Base-by-base conservation (phyloP, 2,329 filamentous ascomycete species). In the Paecilomyces formosus region DNA sequence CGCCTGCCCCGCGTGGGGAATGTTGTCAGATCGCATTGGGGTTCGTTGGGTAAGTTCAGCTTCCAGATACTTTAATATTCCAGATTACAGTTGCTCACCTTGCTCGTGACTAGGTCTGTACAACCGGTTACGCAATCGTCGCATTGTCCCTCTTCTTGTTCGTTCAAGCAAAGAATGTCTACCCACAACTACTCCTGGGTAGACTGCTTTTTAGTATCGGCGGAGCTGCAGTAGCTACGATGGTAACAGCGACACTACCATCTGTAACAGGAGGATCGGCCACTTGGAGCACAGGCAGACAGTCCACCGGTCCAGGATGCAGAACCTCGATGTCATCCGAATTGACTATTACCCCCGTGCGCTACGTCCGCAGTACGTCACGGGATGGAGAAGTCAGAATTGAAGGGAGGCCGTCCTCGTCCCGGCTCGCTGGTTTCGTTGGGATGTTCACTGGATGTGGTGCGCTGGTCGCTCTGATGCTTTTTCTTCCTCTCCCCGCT, bases 191-290 rank as follows among this genome's bases (percentile, higher is more conserved):
- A 64, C 78, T 97, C 57, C 78, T 97, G 50, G 92, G 89, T 57
- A 83, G 94, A 64, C 79, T 97, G 55, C 79, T 95, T 57, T 99
- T 99, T 75, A 94, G 92, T 64, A 66, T 97, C 18, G 94, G 94
- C 24, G 94, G 90, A 21, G 92, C 92, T n/a, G 94, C 93, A 22
- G 86, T 89, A 81, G 92, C 92, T 13, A 97, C 94, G 1, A 99
- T 99, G 94, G 94, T 99, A 21, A 97, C 94, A 8, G 94, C 94
- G 3, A 91, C 96, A 53, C 80, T 99, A 24, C 94, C 94, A 1
- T 87, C 81, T 28, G 85, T 88, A 74, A 84, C 84, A 30, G 67
- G 71, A 61, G 57, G 60, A 55, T n/a, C 55, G 56, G 22, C 55
- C 39, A 45, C 58, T 49, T 45, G 39, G 39, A 21, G 39, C n/a